Base-by-base conservation (phyloP, 768 basidiomycete genomes). In the Lentinula aciculospora region DNA sequence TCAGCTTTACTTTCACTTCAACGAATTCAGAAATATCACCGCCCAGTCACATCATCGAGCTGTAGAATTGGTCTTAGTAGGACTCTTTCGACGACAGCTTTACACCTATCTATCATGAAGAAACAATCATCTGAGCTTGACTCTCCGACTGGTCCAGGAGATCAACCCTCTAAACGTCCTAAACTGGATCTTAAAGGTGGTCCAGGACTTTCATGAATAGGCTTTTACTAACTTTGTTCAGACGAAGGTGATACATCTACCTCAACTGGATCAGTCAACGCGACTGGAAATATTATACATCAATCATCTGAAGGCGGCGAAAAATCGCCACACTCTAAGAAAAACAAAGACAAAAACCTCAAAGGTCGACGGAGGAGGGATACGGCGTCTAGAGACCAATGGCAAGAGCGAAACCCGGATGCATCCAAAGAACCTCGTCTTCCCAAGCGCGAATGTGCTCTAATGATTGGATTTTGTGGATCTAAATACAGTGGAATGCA, bases 401-500 rank as follows among this genome's bases (percentile, higher is more conserved):
- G 34, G 25, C 10, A 37, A 21, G 51, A 7, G 25, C 45, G 28
- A 13, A 36, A 28, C 5, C 47, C 49, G 29, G 67, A 53, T 31
- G 58, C 66, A 34, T 71, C 74, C 3, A 85, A 84, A 66, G 75
- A 75, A 2, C 77, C 76, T 23, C 79, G 89, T 32, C 72, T 88
- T 25, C 93, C 94, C 13, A 97, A 97, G 72, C 81, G 87, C 65
- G 86, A 86, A 74, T 87, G 86, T 39, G 94, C 92, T 0, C 69
- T 98, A 47, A 72, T 97, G 53, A 76, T 98, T 27, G 94, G 95
- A 2, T 98, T 94, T 65, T 93, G 92, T 71, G 96, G 96, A 5
- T 86, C 91, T 0, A 93, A 91, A 1, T 97, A 86, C 69, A 88
- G 82, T 65, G 96, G 96, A 23, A 98, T 97, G 92, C 96, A 98